phyloP scores from a whole-genome alignment of 495 filamentous ascomycete genomes.

The Parmelia sp. region DNA sequence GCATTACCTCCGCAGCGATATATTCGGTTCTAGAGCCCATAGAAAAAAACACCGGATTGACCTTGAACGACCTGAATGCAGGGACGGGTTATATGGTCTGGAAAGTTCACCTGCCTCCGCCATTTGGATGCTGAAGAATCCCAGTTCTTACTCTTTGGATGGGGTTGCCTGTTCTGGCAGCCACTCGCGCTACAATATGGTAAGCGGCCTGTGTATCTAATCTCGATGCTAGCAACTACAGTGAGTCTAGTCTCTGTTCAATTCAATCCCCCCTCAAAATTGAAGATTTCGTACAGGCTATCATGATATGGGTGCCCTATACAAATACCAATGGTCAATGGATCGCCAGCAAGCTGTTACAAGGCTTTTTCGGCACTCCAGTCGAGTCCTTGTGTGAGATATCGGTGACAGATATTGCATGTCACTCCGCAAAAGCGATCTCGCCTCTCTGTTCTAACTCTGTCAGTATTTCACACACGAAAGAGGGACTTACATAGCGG shows the following conservation, averaged over 20 bases:
- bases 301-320: slow-evolving; percentile 42
- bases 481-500: slow-evolving; percentile 56
- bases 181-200: slow-evolving; percentile 61
- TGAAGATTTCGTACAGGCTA: slow-evolving; percentile 24
- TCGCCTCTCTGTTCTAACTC: not conserved
- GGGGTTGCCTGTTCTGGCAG: slow-evolving; percentile 64
- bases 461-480: slow-evolving; percentile 57
- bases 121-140: not conserved
- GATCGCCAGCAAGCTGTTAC: slow-evolving; percentile 55
- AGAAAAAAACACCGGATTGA: slow-evolving; percentile 48
- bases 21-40: slow-evolving; percentile 58
- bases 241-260: slow-evolving; percentile 26
- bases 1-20: slow-evolving; percentile 53
- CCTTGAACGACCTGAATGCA: slow-evolving; percentile 47
- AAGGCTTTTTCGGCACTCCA: slow-evolving; percentile 59
- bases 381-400: slow-evolving; percentile 60
- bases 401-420: slow-evolving; percentile 52
- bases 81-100: slow-evolving; percentile 55
- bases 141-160: slow-evolving; percentile 52
- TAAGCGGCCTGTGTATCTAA: slow-evolving; percentile 56
- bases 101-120: not conserved
- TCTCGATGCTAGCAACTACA: slow-evolving; percentile 50
- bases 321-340: slow-evolving; percentile 52
- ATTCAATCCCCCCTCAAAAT: not conserved
- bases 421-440: slow-evolving; percentile 12